Base-by-base conservation (phyloP, 1,284 basidiomycete species). In the Sporisorium sorghi region DNA sequence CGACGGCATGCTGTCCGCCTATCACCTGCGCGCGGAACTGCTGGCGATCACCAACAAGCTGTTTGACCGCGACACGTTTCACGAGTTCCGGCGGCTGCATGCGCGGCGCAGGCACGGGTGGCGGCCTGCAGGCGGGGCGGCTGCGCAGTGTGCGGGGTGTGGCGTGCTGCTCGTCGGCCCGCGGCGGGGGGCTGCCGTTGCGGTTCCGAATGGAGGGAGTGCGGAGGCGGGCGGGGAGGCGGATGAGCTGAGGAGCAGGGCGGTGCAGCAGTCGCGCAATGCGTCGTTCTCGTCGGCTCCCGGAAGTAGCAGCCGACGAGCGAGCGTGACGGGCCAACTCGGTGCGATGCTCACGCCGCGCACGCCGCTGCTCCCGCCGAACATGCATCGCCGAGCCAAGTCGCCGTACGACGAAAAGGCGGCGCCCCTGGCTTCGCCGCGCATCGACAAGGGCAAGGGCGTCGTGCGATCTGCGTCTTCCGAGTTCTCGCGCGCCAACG, bases 1-100 rank as follows among this genome's bases (percentile, higher is more conserved):
- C 23, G 91, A 91, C 0, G 92, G 93, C 30, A 99, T 99, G 93
- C 87, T 98, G 72, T 93, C 95, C 78, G 92, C 93, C 2, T 98
- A 97, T 86, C 90, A 91, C 23, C 90, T 92, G 6, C 94, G 99
- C 74, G 91, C 91, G 24, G 95, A 98, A 77, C 89, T 96, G 87
- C 87, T 99, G n/a, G 86, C 88, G 33, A 93, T 97, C 80, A 92
- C 93, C 15, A 93, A 92, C 77, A 90, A 91, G 67, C 87, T 98
- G 24, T 87, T 95, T 40, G 89, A 92, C 73, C 89, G 91, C 23
- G 96, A 97, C 83, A 86, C 95, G 32, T 95, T 92, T 71, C 89
- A 90, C 56, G 89, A 89, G 1, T 87, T 95, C 54, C 89, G 90
- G 30, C 77, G 85, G 21, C 73, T 86, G 51, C 79, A 81, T 14